A percentile compares a stretch with the other conserved stretches of the same genome.
These are phyloP conservation scores for Asterophora lycoperdoides DNA, from an alignment of 768 basidiomycete genomes.

Conservation along the genomic window DNA sequence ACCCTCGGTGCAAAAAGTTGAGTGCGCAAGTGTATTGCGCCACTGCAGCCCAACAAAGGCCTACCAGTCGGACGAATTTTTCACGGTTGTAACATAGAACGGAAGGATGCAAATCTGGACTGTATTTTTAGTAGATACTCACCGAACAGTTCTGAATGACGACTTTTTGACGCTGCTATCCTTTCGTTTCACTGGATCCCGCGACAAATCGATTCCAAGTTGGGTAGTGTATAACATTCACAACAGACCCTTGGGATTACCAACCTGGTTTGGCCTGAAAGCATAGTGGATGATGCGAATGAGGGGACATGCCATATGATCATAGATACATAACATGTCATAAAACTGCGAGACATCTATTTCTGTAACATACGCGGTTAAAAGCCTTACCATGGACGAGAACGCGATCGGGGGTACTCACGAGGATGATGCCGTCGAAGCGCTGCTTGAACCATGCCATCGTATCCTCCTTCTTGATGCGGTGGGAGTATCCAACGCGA, in stretches of 20 bases:
- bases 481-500: slow-evolving; percentile 82
- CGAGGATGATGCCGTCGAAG: slow-evolving; percentile 96
- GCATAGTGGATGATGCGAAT: slow-evolving; percentile 12
- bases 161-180: too few relatives aligned
- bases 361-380: slow-evolving; percentile 13
- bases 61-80: too few relatives aligned
- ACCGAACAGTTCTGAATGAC: too few relatives aligned
- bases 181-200: slow-evolving; percentile 1
- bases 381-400: neutral
- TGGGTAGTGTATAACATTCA: neutral
- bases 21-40: too few relatives aligned
- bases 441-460: slow-evolving; percentile 99
- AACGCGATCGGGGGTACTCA: slow-evolving; percentile 33
- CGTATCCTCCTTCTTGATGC: slow-evolving; percentile 93
- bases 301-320: slow-evolving; percentile 20
- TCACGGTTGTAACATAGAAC: too few relatives aligned
- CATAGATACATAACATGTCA: slow-evolving; percentile 20
- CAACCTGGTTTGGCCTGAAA: slow-evolving; percentile 5
- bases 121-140: too few relatives aligned
- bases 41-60: too few relatives aligned
- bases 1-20: too few relatives aligned
- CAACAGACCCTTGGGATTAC: neutral
- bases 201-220: neutral
- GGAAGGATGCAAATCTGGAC: too few relatives aligned
- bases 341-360: slow-evolving; percentile 12